Evolutionary conservation across 805 yeast species (phyloP).

Genomic region (Kazachstania kunashirensis): DNA sequence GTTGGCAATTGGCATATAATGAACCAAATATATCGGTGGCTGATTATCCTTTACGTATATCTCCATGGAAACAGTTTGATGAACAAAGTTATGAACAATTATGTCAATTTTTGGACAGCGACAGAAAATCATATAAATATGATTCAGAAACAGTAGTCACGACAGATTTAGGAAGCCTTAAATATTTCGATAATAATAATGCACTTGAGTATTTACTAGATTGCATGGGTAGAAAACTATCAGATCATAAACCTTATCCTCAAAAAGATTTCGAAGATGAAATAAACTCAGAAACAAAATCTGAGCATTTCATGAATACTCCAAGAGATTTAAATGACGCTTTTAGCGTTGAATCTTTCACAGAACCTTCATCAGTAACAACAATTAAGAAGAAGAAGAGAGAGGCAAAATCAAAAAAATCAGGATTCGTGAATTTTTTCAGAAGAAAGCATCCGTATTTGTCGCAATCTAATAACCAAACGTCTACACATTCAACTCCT

Average conservation of each 20-base stretch:
- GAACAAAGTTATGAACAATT: not conserved
- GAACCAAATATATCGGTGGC: constrained; percentile 26
- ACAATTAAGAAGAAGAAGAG: constrained; percentile 2
- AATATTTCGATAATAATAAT: constrained; percentile 7
- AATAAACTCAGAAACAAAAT: not conserved
- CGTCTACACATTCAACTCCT: not conserved
- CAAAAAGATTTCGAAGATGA: not conserved
- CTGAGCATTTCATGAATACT: not conserved
- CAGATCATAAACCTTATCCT: not conserved
- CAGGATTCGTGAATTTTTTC: constrained; percentile 23
- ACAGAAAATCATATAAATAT: not conserved
- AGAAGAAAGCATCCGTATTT: constrained; percentile 16
- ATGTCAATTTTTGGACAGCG: not conserved
- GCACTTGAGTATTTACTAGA: constrained; percentile 13
- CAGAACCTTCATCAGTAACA: not conserved
- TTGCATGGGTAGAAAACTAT: constrained; percentile 14
- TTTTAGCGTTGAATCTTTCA: not conserved
- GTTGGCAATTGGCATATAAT: constrained; percentile 28
- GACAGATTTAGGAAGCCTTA: constrained; percentile 9
- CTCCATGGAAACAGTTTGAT: constrained; percentile 12
- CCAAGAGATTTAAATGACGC: not conserved
- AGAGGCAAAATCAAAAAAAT: constrained; percentile 8
- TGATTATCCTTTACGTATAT: constrained; percentile 20
- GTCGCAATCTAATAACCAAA: not conserved
- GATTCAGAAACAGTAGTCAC: constrained; percentile 8